Evolutionary conservation across 768 basidiomycete species (phyloP), one percentile per base, ranked within the genome.

Genomic region (Phylloporus sp.): DNA sequence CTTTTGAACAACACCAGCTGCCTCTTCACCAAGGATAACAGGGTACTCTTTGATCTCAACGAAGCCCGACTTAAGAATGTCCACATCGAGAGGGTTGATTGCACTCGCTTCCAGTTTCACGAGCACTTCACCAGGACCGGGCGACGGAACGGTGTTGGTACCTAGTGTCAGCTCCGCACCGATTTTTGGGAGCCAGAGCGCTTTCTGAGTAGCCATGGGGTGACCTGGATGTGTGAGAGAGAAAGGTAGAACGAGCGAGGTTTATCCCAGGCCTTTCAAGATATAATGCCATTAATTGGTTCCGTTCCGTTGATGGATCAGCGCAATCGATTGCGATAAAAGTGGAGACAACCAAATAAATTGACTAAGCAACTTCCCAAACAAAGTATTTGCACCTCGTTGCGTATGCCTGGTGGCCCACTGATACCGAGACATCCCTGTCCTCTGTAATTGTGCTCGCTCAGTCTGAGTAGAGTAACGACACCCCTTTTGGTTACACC

Each of bases 51-150:
- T 53, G n/a, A 76, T 39, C 10, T 54, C 1, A 41, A 47, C 44
- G 18, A 54, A 52, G 3, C 50, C 52, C 15, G 11, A 12, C 28
- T 47, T 55, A 36, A 50, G 57, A 24, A 56, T 35, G 15, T 41
- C 50, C 50, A 46, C n/a, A 54, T 82, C 78, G 2, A 73, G 60
- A 1, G 79, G 79, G 51, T 80, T 77, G n/a, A 80, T 54, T 3
- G 72, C 70, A 0, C 71, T 66, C 1, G 77, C 66, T 39, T 69
- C 54, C 40, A 78, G 55, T 52, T 72, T 72, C 57, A 78, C 67
- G 27, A 79, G 68, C 26, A 78, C 46, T 47, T 79, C 73, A 26
- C 72, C 72, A 4, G 70, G 65, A 0, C 72, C 71, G 5, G 78
- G 77, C 13, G 57, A 56, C 0, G 66, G 70, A 3, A 76, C 61